Base-by-base conservation (phyloP, 2,329 filamentous ascomycete genomes). In the Fusarium stilboides region DNA sequence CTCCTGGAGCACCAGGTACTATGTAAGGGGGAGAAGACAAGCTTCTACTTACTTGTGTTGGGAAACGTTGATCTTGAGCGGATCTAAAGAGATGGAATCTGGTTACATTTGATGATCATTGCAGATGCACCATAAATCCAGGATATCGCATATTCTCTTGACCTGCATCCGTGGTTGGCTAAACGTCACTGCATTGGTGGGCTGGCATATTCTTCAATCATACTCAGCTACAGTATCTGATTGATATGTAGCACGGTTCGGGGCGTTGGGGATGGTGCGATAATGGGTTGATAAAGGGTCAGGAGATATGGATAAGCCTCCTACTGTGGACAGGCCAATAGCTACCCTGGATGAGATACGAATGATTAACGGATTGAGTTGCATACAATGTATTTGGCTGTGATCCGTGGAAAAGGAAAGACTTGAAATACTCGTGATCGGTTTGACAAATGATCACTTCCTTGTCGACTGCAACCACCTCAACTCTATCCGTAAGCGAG, bases 1-100 rank as follows among this genome's bases (percentile, higher is more conserved):
- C 80, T 7, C 80, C 81, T 54, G 68, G 52, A n/a, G 53, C 65
- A 19, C 33, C 31, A 20, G 52, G 47, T 13, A 46, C 46, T 45
- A 40, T 40, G 36, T 66, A 51, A 51, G 22, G n/a, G 22, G 20
- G 14, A 19, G 13, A n/a, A n/a, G 15, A 33, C 26, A 4, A 51
- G 19, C 46, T 12, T 17, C 12, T n/a, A 19, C 53, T n/a, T 8
- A 19, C 19, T 42, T 34, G n/a, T 34, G 8, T 37, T 39, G 33
- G 13, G 43, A 8, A 13, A 37, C 14, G 40, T 19, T 40, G 37
- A 28, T 20, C n/a, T 28, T 31, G n/a, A 17, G 12, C 17, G 12
- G 20, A 19, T 22, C 50, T n/a, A 19, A 19, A 22, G 24, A 24
- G 26, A 28, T 20, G 19, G 12, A 10, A 43, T 31, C 24, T 13